Percentiles rank a stretch among this genome's conserved stretches.
Conservation (phyloP, 768 basidiomycete genomes). For the Serendipita sp. region DNA sequence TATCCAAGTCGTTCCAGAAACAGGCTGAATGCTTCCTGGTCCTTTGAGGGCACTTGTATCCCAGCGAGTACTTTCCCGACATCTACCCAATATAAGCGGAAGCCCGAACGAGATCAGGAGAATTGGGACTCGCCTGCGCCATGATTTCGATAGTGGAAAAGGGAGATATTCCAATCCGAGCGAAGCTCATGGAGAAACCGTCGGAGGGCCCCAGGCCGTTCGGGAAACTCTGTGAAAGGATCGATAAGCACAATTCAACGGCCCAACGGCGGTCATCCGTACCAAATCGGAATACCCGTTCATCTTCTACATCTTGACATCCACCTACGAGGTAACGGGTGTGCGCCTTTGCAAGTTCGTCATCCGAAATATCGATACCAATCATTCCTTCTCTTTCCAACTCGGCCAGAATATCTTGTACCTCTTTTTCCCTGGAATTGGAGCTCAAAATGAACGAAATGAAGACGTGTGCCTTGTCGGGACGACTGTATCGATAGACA, state of each 20-base stretch:
- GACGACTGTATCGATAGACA: conserved; percentile 72
- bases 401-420: conserved; percentile 40
- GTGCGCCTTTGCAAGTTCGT: conserved; percentile 92
- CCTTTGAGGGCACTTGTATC: conserved; percentile 68
- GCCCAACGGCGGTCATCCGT: not conserved
- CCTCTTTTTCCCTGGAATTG: conserved; percentile 37
- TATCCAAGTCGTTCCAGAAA: conserved; percentile 74
- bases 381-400: conserved; percentile 60
- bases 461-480: conserved; percentile 66
- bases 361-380: conserved; percentile 78
- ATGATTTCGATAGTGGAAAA: conserved; percentile 98
- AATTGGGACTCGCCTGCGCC: conserved; percentile 56
- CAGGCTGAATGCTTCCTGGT: conserved; percentile 46
- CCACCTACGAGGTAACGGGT: conserved; percentile 92
- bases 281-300: conserved; percentile 90
- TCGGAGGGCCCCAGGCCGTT: conserved; percentile 77
- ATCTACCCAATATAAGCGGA: conserved; percentile 31
- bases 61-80: conserved; percentile 86
- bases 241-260: not conserved
- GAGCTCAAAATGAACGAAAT: conserved; percentile 72
- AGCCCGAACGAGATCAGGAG: not conserved
- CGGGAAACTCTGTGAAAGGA: conserved; percentile 66
- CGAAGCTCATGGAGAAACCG: conserved; percentile 77
- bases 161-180: conserved; percentile 79
- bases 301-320: conserved; percentile 53